Base-by-base conservation (phyloP, 2,329 filamentous ascomycete species). In the Alternaria gaisen region DNA sequence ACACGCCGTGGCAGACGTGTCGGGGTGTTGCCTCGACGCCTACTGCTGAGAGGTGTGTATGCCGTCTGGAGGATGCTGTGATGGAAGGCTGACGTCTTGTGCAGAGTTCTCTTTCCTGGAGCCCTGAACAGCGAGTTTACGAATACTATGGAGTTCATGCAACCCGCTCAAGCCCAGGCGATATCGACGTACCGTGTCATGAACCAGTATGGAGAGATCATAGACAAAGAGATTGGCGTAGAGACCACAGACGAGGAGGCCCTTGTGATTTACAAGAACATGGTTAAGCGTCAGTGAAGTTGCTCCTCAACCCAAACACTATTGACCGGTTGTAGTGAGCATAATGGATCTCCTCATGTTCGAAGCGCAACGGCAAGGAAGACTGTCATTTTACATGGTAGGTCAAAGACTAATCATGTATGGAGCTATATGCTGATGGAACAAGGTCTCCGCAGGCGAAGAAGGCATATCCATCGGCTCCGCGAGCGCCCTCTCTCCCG, bases 321-420 rank as follows among this genome's bases (percentile, higher is more conserved):
- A 30, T 50, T 68, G 46, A 68, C 62, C 16, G 11, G 34, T 40
- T 26, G 20, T 63, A 84, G 87, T 90, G 57, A 88, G 91, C 57
- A 91, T 98, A 68, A 95, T 99, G 93, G 95, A 99, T 76, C 80
- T 97, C 56, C 91, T 98, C 77, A 98, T 98, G 94, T 97, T 97
- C 74, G 95, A 99, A 74, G 94, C 95, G 0, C 95, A 99, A 80
- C 86, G 95, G 46, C 95, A 99, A 80, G 94, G 94, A n/a, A 88
- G 93, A 20, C 81, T 97, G 57, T 94, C 90, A 78, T 99, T 99
- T 81, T 99, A 99, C 80, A 98, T 99, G 92, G 94, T 94, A 73
- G 5, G 32, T 52, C n/a, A 24, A 3, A 26, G 1, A 10, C n/a
- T n/a, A 28, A 11, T 14, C 4, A 24, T 30, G 3, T 10, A 14